These are phyloP conservation scores for Pilasporangium apinafurcum DNA, from an alignment of 352 stramenopile species.

Conservation along the genomic window DNA sequence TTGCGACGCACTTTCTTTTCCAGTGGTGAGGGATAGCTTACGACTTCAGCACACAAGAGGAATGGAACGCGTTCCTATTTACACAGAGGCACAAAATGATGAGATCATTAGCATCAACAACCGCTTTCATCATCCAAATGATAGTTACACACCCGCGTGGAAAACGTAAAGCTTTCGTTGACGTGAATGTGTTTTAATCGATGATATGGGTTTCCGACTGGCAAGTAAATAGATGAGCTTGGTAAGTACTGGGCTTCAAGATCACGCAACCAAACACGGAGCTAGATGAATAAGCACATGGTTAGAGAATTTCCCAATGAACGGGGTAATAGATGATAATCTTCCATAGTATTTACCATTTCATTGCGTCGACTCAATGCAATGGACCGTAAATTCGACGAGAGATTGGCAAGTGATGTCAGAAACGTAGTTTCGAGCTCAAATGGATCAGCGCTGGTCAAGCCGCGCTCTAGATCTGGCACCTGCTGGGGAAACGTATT, in stretches of 20 bases:
- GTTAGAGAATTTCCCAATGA: no score
- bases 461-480: constrained; percentile 36
- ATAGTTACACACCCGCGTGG: constrained; percentile 29
- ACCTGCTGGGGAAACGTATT: constrained; percentile 45
- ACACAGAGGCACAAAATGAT: background rate
- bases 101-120: background rate
- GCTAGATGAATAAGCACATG: constrained; percentile 14
- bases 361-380: constrained; percentile 47
- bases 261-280: constrained; percentile 61
- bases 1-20: constrained; percentile 31
- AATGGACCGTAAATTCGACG: constrained; percentile 64
- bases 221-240: constrained; percentile 74
- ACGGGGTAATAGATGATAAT: no score
- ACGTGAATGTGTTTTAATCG: constrained; percentile 74
- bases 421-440: constrained; percentile 64
- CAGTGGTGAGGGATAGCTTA: constrained; percentile 47
- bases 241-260: constrained; percentile 63
- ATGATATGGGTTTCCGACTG: constrained; percentile 71
- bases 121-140: background rate
- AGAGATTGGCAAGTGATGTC: constrained; percentile 59
- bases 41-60: constrained; percentile 68
- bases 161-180: constrained; percentile 80
- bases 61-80: constrained; percentile 72
- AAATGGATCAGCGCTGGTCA: constrained; percentile 40
- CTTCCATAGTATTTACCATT: constrained; percentile 50